Base-by-base conservation (phyloP, 2,329 filamentous ascomycete genomes). In the Clonostachys chloroleuca region DNA sequence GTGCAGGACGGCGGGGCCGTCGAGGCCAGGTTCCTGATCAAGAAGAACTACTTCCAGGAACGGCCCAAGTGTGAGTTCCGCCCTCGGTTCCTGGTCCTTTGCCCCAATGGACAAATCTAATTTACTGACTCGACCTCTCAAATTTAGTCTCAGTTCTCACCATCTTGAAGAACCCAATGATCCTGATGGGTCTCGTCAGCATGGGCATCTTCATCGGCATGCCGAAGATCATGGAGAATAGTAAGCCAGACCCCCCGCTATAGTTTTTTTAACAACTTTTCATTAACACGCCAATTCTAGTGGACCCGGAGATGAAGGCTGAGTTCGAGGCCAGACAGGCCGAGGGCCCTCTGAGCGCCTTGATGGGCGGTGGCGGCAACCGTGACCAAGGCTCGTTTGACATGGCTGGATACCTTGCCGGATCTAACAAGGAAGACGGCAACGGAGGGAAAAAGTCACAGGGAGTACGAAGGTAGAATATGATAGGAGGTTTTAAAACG, bases 121-220 rank as follows among this genome's bases (percentile, higher is more conserved):
- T 30, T 30, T 30, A 30, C 24, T 30, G 24, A 30, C 24, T 30
- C 24, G 8, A 2, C 24, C 9, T 10, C 24, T 30, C 24, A 10
- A 30, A 13, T 16, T 4, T 54, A 90, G 87, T 92, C 70, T 89
- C 85, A 16, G 77, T 92, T n/a, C 61, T 96, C 48, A 81, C 80
- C 49, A 84, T 96, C 47, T 75, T 96, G 58, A 94, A 94, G 74
- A 96, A 89, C 63, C 94, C 94, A 5, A 97, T 97, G 91, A 96
- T 97, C 53, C 78, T 99, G 51, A 86, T 99, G 74, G 91, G 87
- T 5, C 69, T 95, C 34, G 83, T 94, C 37, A 90, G 86, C 51
- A 82, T 96, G 73, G 84, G 73, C 6, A 74, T 96, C 54, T 91
- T 96, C 52, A 78, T 97, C 58, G 92, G 92, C 55, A 89, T 97